Base-by-base conservation (phyloP, 495 filamentous ascomycete genomes). In the Neurospora cerealis region DNA sequence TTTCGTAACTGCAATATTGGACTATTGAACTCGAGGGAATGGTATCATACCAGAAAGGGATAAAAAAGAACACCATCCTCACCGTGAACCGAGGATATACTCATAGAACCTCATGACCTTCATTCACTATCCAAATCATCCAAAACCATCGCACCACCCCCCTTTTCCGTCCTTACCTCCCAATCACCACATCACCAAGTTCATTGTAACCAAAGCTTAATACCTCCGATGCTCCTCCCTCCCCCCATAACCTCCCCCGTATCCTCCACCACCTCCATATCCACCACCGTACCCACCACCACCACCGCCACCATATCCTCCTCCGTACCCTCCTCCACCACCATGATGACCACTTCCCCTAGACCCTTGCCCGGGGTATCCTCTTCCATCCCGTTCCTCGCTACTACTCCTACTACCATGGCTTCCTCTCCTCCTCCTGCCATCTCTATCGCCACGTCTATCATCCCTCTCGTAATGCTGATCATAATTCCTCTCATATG, bases 341-440 rank as follows among this genome's bases (percentile, higher is more conserved):
- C 71, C 71, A 24, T 75, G 69, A 41, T 73, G 62, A 13, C 54
- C 24, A 66, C 54, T 66, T 66, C 54, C 54, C 15, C 54, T 66
- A 19, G 54, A 32, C 7, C 24, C 72, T 40, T 70, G 69, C 13
- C 69, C 69, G 4, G 69, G 69, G 2, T 70, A 70, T 0, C 69
- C 69, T 70, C 69, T 39, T 70, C 69, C 71, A 19, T 66, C 42
- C 17, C 37, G 41, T 9, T 66, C 48, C 36, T 41, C 70, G 17
- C 34, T 44, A 4, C 28, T 66, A 19, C 54, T 66, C 54, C 54
- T 34, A 32, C 54, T 66, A 4, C 54, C 54, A 66, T 34, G 54
- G 15, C 54, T 66, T 66, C 28, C 28, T 66, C 54, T 66, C 54
- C 54, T 66, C 32, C 54, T 17, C 15, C 54, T 34, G 6, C 54